Evolutionary conservation across 208 protist species (phyloP).

Genomic region (Acanthamoeba royreba): DNA sequence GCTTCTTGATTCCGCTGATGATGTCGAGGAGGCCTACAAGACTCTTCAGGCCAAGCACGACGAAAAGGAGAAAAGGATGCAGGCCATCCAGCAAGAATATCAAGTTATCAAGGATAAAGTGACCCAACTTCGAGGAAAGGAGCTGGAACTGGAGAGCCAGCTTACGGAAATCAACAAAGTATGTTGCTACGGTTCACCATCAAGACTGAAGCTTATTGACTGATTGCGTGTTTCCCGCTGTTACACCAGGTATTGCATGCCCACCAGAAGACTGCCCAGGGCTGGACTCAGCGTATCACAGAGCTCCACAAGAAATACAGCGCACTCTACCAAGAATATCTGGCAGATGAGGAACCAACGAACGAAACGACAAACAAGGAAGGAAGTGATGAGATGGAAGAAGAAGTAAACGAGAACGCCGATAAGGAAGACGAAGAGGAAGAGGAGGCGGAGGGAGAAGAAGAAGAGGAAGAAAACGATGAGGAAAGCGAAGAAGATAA

Average conservation of each 20-base stretch:
- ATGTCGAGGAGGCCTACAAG: conserved; percentile 74
- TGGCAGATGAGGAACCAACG: conserved; percentile 82
- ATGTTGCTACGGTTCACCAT: not conserved
- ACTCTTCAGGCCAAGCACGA: conserved; percentile 58
- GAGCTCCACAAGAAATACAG: conserved; percentile 84
- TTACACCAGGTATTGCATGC: not conserved
- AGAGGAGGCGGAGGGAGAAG: conserved; percentile 64
- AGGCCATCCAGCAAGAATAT: conserved; percentile 33
- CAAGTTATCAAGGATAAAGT: conserved; percentile 53
- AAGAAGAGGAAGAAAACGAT: not conserved
- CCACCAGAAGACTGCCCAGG: not conserved
- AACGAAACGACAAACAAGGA: not conserved
- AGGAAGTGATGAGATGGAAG: not conserved
- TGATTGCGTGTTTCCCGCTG: no score
- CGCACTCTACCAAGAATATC: conserved; percentile 81
- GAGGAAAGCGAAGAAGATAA: not conserved
- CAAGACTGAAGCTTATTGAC: no score
- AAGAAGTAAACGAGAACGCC: conserved; percentile 67
- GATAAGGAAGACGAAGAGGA: conserved; percentile 84
- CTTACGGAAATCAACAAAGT: conserved; percentile 77
- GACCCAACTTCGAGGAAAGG: not conserved
- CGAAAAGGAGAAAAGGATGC: conserved; percentile 61
- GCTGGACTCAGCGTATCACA: conserved; percentile 44
- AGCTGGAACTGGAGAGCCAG: conserved; percentile 59
- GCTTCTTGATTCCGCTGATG: conserved; percentile 48